Evolutionary conservation across 768 basidiomycete genomes (phyloP), one percentile per base, ranked within the genome.

Genomic region (Collybia nuda): DNA sequence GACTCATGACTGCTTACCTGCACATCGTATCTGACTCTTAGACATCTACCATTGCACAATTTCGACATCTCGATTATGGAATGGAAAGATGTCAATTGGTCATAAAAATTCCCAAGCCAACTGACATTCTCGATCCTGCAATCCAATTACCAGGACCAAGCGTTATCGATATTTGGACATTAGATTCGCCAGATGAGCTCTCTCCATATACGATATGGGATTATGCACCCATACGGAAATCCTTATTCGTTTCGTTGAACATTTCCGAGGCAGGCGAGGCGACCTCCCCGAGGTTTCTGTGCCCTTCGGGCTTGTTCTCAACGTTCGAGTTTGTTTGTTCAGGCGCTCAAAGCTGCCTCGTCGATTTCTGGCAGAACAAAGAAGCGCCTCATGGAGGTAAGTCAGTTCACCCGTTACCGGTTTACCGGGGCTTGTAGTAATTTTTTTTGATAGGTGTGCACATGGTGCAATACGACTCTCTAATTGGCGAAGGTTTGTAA

Each of bases 51-150:
- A 42, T 52, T 7, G 46, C 40, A n/a, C 54, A 52, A 19, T 55
- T 55, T 44, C 54, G 50, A 3, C 45, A 45, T 22, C 37, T 52
- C 32, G 50, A 55, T 35, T 55, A 47, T 47, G 54, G 51, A 18
- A 47, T 55, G 44, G 54, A 55, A 42, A n/a, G 4, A 11, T 55
- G 54, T 22, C 22, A 19, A 6, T 29, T 55, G 21, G 23, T 32
- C 17, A 22, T 50, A 7, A 39, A 37, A 26, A 19, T 52, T 38
- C 54, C 51, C 24, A 38, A 38, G 11, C 23, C 37, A 19, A 40
- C 32, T 11, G 40, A 47, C 15, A 37, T 40, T 19, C 36, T 47
- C 12, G 41, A 53, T 28, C 48, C 48, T 12, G 19, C 38, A 17
- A 12, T 41, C 15, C 19, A 49, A 28, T 12, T 41, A 21, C 11